Conservation (phyloP, 163 green algal genomes). For the Coccomyxa subellipsoidea region DNA sequence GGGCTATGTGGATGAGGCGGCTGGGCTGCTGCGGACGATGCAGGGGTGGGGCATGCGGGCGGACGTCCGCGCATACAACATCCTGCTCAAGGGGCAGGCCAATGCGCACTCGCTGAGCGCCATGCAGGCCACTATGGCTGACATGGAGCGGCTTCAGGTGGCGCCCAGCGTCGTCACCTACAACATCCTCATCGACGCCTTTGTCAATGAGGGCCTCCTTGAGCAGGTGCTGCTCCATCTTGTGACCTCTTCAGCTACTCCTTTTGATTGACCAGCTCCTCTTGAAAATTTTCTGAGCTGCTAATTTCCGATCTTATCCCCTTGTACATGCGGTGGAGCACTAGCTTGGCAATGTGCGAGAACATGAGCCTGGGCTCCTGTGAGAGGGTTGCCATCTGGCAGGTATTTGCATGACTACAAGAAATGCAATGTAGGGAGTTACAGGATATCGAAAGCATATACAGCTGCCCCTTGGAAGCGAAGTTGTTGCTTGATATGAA, state of each 20-base stretch:
- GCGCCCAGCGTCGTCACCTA: constrained; percentile 35
- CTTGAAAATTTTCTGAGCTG: too few relatives aligned
- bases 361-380: too few relatives aligned
- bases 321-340: too few relatives aligned
- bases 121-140: constrained; percentile 23
- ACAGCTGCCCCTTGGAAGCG: neutral
- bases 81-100: constrained; percentile 33
- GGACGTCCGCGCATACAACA: constrained; percentile 44
- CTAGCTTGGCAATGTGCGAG: too few relatives aligned
- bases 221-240: neutral
- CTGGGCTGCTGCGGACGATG: constrained; percentile 33
- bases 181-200: constrained; percentile 32
- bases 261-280: too few relatives aligned
- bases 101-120: neutral
- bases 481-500: neutral
- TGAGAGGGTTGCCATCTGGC: too few relatives aligned
- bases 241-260: too few relatives aligned
- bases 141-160: constrained; percentile 25
- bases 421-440: too few relatives aligned
- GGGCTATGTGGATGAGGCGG: constrained; percentile 25
- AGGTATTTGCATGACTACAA: too few relatives aligned
- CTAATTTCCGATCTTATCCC: too few relatives aligned
- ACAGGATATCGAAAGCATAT: too few relatives aligned
- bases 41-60: constrained; percentile 6
- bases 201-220: constrained; percentile 26